These are phyloP conservation scores for Nakazawaea anatomiae DNA, from an alignment of 805 yeast genomes.

Conservation along the genomic window DNA sequence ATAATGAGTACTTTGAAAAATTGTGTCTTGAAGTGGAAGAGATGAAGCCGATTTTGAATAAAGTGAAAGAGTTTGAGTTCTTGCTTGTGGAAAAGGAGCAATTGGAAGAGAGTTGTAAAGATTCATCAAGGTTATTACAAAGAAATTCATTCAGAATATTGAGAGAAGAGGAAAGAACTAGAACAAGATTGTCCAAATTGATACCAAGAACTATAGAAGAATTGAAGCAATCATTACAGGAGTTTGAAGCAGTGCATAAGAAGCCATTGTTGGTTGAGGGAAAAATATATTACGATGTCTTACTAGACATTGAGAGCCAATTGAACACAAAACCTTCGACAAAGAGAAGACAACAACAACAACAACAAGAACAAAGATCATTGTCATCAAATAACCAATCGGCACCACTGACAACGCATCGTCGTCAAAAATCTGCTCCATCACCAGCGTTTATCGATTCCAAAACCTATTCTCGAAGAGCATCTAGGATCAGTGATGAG, in stretches of 20 bases:
- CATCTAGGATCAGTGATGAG: constrained; percentile 1
- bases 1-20: constrained; percentile 54
- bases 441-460: constrained; percentile 4
- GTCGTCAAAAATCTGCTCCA: constrained; percentile 2
- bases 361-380: constrained; percentile 2
- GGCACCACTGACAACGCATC: constrained; percentile 7
- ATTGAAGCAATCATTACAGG: constrained; percentile 39
- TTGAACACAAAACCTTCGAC: constrained; percentile 15
- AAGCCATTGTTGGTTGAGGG: constrained; percentile 41
- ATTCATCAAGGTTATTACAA: constrained; percentile 71
- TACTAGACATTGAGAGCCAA: constrained; percentile 28
- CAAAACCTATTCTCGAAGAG: constrained; percentile 1
- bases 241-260: constrained; percentile 40
- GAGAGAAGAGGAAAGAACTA: constrained; percentile 69
- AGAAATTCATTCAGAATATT: constrained; percentile 75
- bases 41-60: constrained; percentile 48
- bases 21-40: constrained; percentile 45
- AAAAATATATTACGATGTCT: constrained; percentile 35
- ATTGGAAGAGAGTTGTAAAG: constrained; percentile 65
- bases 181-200: constrained; percentile 61
- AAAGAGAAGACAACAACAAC: constrained; percentile 18
- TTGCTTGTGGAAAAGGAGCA: constrained; percentile 54
- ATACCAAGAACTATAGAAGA: constrained; percentile 58
- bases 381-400: not conserved
- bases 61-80: constrained; percentile 49